These are phyloP conservation scores for Argentina anserina DNA, from an alignment of 306 rosid species.

Conservation along the genomic window DNA sequence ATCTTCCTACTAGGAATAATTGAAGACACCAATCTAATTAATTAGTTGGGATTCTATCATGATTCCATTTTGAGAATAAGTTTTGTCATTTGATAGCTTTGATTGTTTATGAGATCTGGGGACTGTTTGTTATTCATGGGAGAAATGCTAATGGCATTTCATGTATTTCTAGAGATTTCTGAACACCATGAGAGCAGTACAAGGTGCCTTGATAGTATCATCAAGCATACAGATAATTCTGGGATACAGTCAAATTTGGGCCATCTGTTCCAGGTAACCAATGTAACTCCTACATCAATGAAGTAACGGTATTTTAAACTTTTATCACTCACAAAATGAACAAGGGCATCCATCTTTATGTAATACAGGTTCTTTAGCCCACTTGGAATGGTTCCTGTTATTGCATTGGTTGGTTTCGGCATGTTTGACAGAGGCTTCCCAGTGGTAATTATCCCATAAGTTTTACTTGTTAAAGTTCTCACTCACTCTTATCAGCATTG, in stretches of 20 bases:
- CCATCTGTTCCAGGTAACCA: conserved; percentile 85
- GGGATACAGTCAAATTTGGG: conserved; percentile 97
- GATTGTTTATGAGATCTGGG: background rate
- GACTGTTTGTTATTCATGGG: background rate
- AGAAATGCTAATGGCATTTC: conserved; percentile 13
- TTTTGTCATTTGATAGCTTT: conserved; percentile 1
- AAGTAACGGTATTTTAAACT: background rate
- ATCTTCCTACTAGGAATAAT: no score
- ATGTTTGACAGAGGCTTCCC: conserved; percentile 97
- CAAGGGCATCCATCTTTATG: background rate
- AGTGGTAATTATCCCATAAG: conserved; percentile 52
- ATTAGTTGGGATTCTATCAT: conserved; percentile 1
- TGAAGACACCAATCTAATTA: background rate
- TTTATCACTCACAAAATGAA: background rate
- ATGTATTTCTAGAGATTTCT: conserved; percentile 67
- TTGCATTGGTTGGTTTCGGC: conserved; percentile 91
- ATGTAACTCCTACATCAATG: background rate
- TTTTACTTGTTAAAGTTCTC: background rate
- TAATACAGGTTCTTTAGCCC: conserved; percentile 90
- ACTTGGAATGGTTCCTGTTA: conserved; percentile 98
- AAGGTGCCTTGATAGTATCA: conserved; percentile 86
- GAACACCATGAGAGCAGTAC: conserved; percentile 90
- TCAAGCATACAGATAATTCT: conserved; percentile 91
- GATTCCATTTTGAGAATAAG: background rate
- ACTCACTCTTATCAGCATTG: conserved; percentile 3